Conservation (phyloP, 1,284 basidiomycete species). For the Anthracocystis walkeri region DNA sequence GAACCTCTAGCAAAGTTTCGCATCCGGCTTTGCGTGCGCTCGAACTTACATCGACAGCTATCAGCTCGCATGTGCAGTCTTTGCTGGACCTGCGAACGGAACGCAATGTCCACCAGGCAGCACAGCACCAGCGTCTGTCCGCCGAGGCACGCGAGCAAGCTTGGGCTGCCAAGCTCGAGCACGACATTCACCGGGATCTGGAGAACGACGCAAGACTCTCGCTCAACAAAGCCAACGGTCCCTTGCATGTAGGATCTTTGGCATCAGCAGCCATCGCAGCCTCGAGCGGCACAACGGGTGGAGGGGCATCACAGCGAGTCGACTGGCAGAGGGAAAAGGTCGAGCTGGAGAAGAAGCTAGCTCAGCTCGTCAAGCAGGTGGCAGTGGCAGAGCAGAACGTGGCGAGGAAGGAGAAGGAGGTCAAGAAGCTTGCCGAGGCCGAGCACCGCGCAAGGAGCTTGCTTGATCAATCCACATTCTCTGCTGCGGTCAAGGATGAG, state of each 20-base stretch:
- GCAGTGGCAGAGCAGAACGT: slow-evolving; percentile 32
- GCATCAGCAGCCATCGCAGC: slow-evolving; percentile 28
- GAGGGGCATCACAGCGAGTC: slow-evolving; percentile 24
- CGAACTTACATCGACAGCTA: slow-evolving; percentile 22
- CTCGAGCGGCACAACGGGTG: slow-evolving; percentile 14
- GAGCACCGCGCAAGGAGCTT: slow-evolving; percentile 24
- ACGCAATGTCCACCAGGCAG: slow-evolving; percentile 24
- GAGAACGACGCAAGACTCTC: slow-evolving; percentile 40
- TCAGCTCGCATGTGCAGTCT: slow-evolving; percentile 38
- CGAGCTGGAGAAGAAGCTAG: slow-evolving; percentile 43
- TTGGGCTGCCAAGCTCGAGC: slow-evolving; percentile 30
- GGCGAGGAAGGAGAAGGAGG: slow-evolving; percentile 36
- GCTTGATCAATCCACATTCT: slow-evolving; percentile 29
- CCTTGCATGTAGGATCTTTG: slow-evolving; percentile 26
- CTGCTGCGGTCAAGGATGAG: not conserved
- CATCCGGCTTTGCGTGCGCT: slow-evolving; percentile 50
- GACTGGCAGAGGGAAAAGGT: slow-evolving; percentile 46
- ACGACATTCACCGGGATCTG: slow-evolving; percentile 30
- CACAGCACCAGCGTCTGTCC: slow-evolving; percentile 14
- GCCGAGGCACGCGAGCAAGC: slow-evolving; percentile 26
- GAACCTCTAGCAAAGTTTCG: slow-evolving; percentile 14
- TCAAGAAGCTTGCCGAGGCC: slow-evolving; percentile 29
- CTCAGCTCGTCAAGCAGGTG: slow-evolving; percentile 31
- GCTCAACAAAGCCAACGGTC: slow-evolving; percentile 42
- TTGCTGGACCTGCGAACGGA: slow-evolving; percentile 44